Base-by-base conservation (phyloP, 1,139 yeast species). In the Candida sp. region DNA sequence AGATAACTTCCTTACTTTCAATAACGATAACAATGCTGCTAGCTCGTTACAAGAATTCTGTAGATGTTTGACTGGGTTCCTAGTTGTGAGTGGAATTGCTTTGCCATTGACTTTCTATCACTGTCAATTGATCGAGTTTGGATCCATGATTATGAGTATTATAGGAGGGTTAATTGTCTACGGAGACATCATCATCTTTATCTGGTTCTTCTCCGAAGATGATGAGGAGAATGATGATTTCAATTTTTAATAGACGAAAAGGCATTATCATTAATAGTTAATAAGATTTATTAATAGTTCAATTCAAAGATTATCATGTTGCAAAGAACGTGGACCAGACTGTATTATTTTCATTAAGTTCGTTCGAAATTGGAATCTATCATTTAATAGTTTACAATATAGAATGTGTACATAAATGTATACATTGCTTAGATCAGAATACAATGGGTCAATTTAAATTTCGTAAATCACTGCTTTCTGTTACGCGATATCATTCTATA, bases 151-250 rank as follows among this genome's bases (percentile, higher is more conserved):
- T 6, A 79, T 85, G 84, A 81, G 90, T 66, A 73, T 81, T 37
- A 48, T 70, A 25, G 95, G 95, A 21, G 95, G 95, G 21, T 63
- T 82, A 48, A 74, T 84, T 42, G 85, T 86, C n/a, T 86, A 86
- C 58, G 61, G 75, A 8, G 86, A 86, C 51, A 84, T 86, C 37
- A 81, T 84, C 11, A 75, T 82, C 29, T 86, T 85, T 56, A 76
- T 82, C 19, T 75, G 87, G 79, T 84, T 84, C 52, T 85, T 86
- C 71, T 72, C 78, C 46, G 82, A 77, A 41, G 70, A 64, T 33
- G 81, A 78, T 43, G 79, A 73, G 41, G 77, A 72, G 40, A 71
- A 70, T 43, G 83, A 78, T 43, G 87, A 81, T 48, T 74, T 75
- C 50, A 73, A 74, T 51, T 74, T 74, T 47, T 73, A 57, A 45